Conservation (phyloP, 1,284 basidiomycete species). For the Boletellus sp. region DNA sequence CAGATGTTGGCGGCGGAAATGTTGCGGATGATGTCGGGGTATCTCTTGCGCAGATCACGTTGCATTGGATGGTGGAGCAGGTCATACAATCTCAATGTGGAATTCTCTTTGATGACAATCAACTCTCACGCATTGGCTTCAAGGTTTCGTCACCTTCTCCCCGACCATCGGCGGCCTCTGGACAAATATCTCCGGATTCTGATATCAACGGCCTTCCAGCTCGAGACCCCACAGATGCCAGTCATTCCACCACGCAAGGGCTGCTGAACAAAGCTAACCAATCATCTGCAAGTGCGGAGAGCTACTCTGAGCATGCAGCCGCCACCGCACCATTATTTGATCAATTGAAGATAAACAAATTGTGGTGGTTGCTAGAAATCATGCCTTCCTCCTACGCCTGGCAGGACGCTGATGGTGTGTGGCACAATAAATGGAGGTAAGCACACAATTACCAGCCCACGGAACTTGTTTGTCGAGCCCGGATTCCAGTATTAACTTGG, state of each 20-base stretch:
- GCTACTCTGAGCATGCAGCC: constrained; percentile 19
- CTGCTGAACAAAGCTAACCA: not conserved
- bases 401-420: constrained; percentile 28
- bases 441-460: not conserved
- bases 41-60: constrained; percentile 55
- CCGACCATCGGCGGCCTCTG: not conserved
- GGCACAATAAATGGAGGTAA: constrained; percentile 29
- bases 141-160: not conserved
- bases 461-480: constrained; percentile 1
- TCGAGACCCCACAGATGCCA: not conserved
- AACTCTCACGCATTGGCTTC: constrained; percentile 37
- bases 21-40: constrained; percentile 42
- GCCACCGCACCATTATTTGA: constrained; percentile 31
- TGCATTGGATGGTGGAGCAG: constrained; percentile 73
- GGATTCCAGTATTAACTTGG: constrained; percentile 25
- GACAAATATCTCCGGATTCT: not conserved
- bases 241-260: not conserved
- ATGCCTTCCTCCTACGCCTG: constrained; percentile 24
- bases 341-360: constrained; percentile 10
- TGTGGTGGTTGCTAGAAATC: constrained; percentile 33
- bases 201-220: not conserved
- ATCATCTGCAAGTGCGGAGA: not conserved
- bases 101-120: constrained; percentile 47
- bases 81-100: constrained; percentile 45
- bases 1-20: constrained; percentile 69